Evolutionary conservation across 2,329 filamentous ascomycete species (phyloP).

Genomic region (Ampelomyces quisqualis): DNA sequence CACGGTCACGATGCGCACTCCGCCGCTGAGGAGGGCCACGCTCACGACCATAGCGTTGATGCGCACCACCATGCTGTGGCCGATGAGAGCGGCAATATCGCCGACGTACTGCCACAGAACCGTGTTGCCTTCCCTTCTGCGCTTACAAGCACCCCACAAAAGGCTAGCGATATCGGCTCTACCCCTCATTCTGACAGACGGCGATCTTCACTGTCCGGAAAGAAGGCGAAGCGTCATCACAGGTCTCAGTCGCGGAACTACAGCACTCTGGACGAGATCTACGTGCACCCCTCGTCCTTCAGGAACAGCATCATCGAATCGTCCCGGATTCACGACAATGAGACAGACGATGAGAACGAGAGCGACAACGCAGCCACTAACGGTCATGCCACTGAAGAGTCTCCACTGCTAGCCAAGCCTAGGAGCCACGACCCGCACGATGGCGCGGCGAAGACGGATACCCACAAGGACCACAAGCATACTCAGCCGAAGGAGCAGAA

Average conservation of each 20-base stretch:
- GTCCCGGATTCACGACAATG: slow-evolving; percentile 61
- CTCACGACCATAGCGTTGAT: slow-evolving; percentile 47
- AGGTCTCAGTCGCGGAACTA: slow-evolving; percentile 59
- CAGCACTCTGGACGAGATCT: slow-evolving; percentile 66
- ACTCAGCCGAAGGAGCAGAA: slow-evolving; percentile 67
- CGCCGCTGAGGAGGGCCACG: slow-evolving; percentile 56
- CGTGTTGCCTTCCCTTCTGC: slow-evolving; percentile 54
- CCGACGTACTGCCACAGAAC: slow-evolving; percentile 64
- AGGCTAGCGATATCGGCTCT: slow-evolving; percentile 19
- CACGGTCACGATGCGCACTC: slow-evolving; percentile 50
- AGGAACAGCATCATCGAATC: slow-evolving; percentile 89
- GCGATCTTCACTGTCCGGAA: slow-evolving; percentile 31
- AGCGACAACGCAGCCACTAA: slow-evolving; percentile 49
- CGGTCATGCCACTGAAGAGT: slow-evolving; percentile 45
- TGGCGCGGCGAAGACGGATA: slow-evolving; percentile 29
- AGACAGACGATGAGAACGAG: slow-evolving; percentile 57
- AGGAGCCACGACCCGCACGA: slow-evolving; percentile 28
- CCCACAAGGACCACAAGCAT: slow-evolving; percentile 77
- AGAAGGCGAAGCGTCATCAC: slow-evolving; percentile 57
- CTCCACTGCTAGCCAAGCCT: slow-evolving; percentile 39
- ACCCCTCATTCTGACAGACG: slow-evolving; percentile 16
- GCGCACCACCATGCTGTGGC: slow-evolving; percentile 48
- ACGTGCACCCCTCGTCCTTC: slow-evolving; percentile 86
- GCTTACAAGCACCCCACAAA: slow-evolving; percentile 13
- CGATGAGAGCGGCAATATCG: slow-evolving; percentile 60